A percentile compares a stretch with the other conserved stretches of the same genome.
Evolutionary conservation across 106 monocot species (phyloP).

Genomic region (Allium fistulosum): DNA sequence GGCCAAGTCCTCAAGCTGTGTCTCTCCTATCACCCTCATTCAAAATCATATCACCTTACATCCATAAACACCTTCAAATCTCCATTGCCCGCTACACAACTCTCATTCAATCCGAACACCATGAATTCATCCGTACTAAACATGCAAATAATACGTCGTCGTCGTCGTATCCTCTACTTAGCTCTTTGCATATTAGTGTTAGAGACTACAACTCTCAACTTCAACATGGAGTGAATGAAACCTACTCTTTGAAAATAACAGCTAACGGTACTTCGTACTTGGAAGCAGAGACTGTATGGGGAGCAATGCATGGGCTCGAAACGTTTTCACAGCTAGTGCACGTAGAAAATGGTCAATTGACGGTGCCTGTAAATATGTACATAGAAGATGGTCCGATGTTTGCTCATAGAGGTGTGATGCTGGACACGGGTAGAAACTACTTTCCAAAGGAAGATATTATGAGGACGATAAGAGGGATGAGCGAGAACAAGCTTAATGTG

Average conservation of each 20-base stretch:
- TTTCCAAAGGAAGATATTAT: slow-evolving; percentile 9
- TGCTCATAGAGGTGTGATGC: slow-evolving; percentile 16
- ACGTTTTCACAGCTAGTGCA: slow-evolving; percentile 67
- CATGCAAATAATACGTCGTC: not conserved
- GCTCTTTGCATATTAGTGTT: slow-evolving; percentile 28
- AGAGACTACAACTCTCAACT: slow-evolving; percentile 33
- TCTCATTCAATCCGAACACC: slow-evolving; percentile 1
- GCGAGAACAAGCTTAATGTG: slow-evolving; percentile 20
- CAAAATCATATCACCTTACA: slow-evolving; percentile 44
- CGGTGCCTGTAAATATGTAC: slow-evolving; percentile 1
- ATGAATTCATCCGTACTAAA: slow-evolving; percentile 19
- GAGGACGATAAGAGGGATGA: slow-evolving; percentile 15
- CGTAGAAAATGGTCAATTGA: not conserved
- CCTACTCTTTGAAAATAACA: slow-evolving; percentile 47
- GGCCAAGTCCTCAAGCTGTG: slow-evolving; percentile 21
- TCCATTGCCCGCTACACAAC: slow-evolving; percentile 17
- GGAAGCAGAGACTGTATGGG: slow-evolving; percentile 54
- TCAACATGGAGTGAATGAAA: slow-evolving; percentile 62
- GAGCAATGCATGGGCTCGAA: slow-evolving; percentile 86
- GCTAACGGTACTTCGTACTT: slow-evolving; percentile 21
- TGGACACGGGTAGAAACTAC: slow-evolving; percentile 21
- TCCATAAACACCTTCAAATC: slow-evolving; percentile 27
- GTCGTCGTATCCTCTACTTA: slow-evolving; percentile 6
- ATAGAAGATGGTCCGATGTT: slow-evolving; percentile 20
- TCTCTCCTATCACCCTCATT: slow-evolving; percentile 53